phyloP scores from a whole-genome alignment of 2,329 filamentous ascomycete genomes.

The Talaromyces sp. region DNA sequence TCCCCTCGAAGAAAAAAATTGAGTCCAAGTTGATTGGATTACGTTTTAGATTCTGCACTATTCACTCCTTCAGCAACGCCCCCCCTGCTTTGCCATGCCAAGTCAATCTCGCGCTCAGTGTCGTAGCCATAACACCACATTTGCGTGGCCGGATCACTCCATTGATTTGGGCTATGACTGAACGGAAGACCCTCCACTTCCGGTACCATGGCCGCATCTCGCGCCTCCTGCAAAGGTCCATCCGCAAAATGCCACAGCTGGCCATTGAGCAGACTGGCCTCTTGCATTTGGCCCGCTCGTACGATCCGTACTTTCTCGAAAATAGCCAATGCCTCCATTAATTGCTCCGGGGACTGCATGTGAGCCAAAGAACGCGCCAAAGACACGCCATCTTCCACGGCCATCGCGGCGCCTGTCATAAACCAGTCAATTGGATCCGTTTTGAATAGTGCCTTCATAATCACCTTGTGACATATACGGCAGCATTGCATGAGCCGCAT shows the following conservation, averaged over 20 bases:
- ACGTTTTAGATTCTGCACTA: too few species aligned
- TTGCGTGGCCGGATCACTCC: conserved; percentile 45
- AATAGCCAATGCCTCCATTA: conserved; percentile 28
- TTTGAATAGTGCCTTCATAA: conserved; percentile 14
- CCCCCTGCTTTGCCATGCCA: too few species aligned
- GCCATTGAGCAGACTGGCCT: conserved; percentile 43
- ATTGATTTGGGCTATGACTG: conserved; percentile 42
- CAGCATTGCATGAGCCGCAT: conserved; percentile 61
- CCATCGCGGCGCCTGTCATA: conserved; percentile 53
- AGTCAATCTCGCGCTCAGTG: conserved; percentile 31
- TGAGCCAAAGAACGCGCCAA: conserved; percentile 38
- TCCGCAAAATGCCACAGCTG: conserved; percentile 46
- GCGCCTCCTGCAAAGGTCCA: conserved; percentile 37
- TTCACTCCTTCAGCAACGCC: too few species aligned
- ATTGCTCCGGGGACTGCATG: conserved; percentile 19
- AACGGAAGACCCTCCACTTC: conserved; percentile 37
- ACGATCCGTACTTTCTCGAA: conserved; percentile 35
- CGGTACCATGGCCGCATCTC: conserved; percentile 38
- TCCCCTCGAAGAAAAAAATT: too few species aligned
- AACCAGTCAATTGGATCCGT: conserved; percentile 3
- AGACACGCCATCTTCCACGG: conserved; percentile 64
- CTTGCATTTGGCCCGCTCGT: conserved; percentile 37
- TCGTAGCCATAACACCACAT: conserved; percentile 48
- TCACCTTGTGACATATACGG: conserved; percentile 43
- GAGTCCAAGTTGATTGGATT: too few species aligned